Evolutionary conservation across 2,329 filamentous ascomycete genomes (phyloP), one percentile per base, ranked within the genome.

Genomic region (Alternaria sp.): DNA sequence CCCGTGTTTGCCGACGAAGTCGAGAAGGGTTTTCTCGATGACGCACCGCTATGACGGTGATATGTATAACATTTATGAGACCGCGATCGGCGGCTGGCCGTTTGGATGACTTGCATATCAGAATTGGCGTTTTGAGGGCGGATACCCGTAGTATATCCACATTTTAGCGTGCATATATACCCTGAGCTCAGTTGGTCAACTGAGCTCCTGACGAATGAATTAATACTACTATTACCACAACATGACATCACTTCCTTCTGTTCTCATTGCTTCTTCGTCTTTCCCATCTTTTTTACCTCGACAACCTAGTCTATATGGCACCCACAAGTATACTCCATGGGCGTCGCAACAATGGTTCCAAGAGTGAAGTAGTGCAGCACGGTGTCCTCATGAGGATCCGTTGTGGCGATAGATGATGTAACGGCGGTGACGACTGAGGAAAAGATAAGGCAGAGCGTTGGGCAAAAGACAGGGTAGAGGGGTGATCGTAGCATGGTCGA

Each of bases 1-100:
- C 43, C 61, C 5, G 57, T 65, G 20, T 65, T 65, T 54, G 48
- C 54, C 4, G 63, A 65, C 36, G 63, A 65, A 26, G 43, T 30
- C 16, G 60, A 65, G 39, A 63, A 58, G 39, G 63, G 63, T 1
- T 65, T 65, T 18, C 54, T 60, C 16, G 54, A 55, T 14, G 61
- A 61, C 32, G 63, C 47, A 18, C 61, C 61, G 11, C 51, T 65
- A 41, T 65, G 44, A 62, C 20, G 47, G 32, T 20, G 24, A 20
- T 5, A 22, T 24, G 16, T 36, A 36, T 30, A 36, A 36, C 18
- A 38, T n/a, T 49, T 38, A 20, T 12, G 20, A 3, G 8, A 18
- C 38, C 7, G n/a, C 14, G 16, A 49, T 24, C 12, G 11, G 30
- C 22, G 36, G 32, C 7, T 55, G 14, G 30, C 11, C 20, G 20